phyloP scores from a whole-genome alignment of 768 basidiomycete genomes.

The Wakefieldia striispora region DNA sequence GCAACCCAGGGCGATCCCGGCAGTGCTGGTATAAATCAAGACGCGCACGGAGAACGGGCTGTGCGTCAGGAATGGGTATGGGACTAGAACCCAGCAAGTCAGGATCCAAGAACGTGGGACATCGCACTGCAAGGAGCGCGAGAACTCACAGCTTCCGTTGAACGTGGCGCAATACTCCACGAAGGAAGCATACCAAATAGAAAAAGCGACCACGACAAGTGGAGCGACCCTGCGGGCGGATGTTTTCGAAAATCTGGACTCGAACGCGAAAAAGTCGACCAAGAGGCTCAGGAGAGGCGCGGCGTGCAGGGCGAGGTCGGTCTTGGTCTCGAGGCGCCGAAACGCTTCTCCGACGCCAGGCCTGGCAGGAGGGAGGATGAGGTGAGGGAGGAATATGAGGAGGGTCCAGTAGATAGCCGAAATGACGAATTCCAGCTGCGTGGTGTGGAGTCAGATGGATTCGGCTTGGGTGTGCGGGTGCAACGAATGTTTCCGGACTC shows the following conservation, averaged over 20 bases:
- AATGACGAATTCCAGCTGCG: slow-evolving; percentile 45
- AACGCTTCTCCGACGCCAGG: slow-evolving; percentile 12
- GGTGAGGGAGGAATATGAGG: slow-evolving; percentile 48
- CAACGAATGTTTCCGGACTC: neutral
- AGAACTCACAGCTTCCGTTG: slow-evolving; percentile 59
- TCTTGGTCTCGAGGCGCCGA: slow-evolving; percentile 45
- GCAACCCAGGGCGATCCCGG: slow-evolving; percentile 49
- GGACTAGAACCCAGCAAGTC: slow-evolving; percentile 45
- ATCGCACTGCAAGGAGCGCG: neutral
- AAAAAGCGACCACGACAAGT: slow-evolving; percentile 17
- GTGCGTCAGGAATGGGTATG: slow-evolving; percentile 79
- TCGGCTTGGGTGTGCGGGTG: neutral
- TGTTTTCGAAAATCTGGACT: slow-evolving; percentile 47
- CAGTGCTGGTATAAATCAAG: slow-evolving; percentile 56
- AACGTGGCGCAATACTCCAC: slow-evolving; percentile 63
- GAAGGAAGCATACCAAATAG: slow-evolving; percentile 57
- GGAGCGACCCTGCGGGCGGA: slow-evolving; percentile 18
- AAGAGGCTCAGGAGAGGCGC: slow-evolving; percentile 56
- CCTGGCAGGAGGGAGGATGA: slow-evolving; percentile 43
- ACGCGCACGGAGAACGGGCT: slow-evolving; percentile 51
- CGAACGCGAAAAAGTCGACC: slow-evolving; percentile 67
- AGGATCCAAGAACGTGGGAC: neutral
- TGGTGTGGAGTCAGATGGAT: neutral
- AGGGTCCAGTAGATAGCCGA: slow-evolving; percentile 71
- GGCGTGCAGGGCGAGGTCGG: slow-evolving; percentile 68